Base-by-base conservation (phyloP, 208 protist species). In the Trypanosoma cruzi region DNA sequence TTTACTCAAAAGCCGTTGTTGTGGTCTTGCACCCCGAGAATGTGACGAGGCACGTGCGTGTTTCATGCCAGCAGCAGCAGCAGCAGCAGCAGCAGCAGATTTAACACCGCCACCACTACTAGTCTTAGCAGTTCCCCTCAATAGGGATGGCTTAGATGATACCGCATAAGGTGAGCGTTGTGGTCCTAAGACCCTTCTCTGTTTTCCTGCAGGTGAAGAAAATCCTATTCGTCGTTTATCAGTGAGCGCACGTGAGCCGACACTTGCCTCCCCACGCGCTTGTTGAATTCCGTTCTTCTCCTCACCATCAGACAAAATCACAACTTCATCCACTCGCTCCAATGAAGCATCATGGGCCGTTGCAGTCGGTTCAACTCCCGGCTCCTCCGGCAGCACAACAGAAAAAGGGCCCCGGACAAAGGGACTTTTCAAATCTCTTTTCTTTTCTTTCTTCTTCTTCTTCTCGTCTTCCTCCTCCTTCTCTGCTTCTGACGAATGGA, bases 351-450 rank as follows among this genome's bases (percentile, higher is more conserved):
- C 44, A 56, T 7, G 16, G 32, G 32, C 32, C 5, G 1, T 29
- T 65, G 29, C n/a, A 37, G 57, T 7, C 22, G 24, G 16, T 31
- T 42, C 48, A 36, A 52, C 40, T 2, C 16, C 20, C 34, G 63
- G 44, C 31, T 69, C 63, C 24, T 42, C 13, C 34, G 64, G 71
- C 29, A 77, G 36, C 2, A 77, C 64, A 20, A 77, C 71, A 34
- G 31, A 20, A 58, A 55, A 77, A 16, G 71, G 71, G 18, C 71
- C 71, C 40, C 66, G 71, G 14, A 59, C 32, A 52, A 44, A 6
- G 26, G 62, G 1, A 13, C 26, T n/a, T n/a, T n/a, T 42, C 32
- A 26, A 22, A n/a, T 22, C 32, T 34, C 13, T 40, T 64, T 57
- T 57, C 42, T 50, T n/a, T 36, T n/a, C 34, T 49, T 37, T 24